Percentiles rank a stretch among this genome's conserved stretches.
Evolutionary conservation across 805 yeast species (phyloP).

Genomic region (Wickerhamiella australiensis): DNA sequence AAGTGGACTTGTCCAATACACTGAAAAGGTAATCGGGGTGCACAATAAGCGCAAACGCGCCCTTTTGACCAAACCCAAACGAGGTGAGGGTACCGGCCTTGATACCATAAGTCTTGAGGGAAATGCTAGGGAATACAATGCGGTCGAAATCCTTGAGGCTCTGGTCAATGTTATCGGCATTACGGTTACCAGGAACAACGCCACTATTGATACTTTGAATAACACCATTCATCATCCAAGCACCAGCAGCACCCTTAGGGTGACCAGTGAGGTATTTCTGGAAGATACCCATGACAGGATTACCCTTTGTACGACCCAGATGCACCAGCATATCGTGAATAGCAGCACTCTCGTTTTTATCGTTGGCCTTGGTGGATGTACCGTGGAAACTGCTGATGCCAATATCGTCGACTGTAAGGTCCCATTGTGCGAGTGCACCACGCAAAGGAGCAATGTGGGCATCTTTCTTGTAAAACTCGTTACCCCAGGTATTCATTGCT

Average conservation of each 20-base stretch:
- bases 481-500: conserved; percentile 92
- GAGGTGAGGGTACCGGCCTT: conserved; percentile 96
- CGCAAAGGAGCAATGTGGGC: conserved; percentile 93
- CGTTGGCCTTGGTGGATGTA: conserved; percentile 96
- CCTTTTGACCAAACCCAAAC: conserved; percentile 99
- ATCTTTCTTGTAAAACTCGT: conserved; percentile 80
- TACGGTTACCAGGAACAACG: conserved; percentile 95
- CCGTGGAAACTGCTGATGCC: conserved; percentile 99
- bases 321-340: conserved; percentile 87
- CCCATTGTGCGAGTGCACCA: conserved; percentile 92
- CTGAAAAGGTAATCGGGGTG: conserved; percentile 92
- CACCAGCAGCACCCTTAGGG: conserved; percentile 99
- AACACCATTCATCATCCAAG: conserved; percentile 99
- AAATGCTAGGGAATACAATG: conserved; percentile 86
- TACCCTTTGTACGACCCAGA: conserved; percentile 93
- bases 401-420: conserved; percentile 85
- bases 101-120: conserved; percentile 89
- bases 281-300: conserved; percentile 96
- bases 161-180: conserved; percentile 92
- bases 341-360: conserved; percentile 92
- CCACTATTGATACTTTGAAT: conserved; percentile 86
- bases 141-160: conserved; percentile 70
- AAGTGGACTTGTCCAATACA: conserved; percentile 58
- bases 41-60: conserved; percentile 86
- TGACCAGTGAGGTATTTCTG: conserved; percentile 98